Evolutionary conservation across 345 rosid species (phyloP), one percentile per base, ranked within the genome.

Genomic region (Anastatica hierochuntica): DNA sequence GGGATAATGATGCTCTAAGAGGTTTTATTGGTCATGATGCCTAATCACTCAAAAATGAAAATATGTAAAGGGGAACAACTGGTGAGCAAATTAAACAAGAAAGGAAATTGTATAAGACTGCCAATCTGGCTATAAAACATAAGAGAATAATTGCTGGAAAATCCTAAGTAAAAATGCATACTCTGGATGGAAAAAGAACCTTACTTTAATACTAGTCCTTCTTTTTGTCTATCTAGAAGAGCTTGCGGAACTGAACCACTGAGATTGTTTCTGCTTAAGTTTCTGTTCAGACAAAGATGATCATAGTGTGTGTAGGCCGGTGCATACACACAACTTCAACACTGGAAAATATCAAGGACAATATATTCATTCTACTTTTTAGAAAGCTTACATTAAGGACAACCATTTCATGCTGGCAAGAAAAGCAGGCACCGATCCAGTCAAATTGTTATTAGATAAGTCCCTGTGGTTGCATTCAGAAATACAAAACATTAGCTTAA

Each of bases 381-480:
- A 0, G 15, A 35, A 27, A 44, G 59, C 77, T 74, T 69, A 76
- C 77, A 79, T 12, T 11, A 43, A 19, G 4, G 38, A 39, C 60
- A 79, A 45, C 9, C 48, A 58, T 60, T 46, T 39, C 64, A 79
- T 55, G 4, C 8, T 8, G 6, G 63, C 42, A 2, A 79, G 70
- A 37, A 75, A 77, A 0, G 29, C 26, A 4, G 80, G 80, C 48
- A 77, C 70, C 6, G 33, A 8, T 48, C 85, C 80, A 3, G 57
- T 56, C 49, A 80, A 68, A 33, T 7, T 70, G 30, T 77, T 74
- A 52, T 68, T 69, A 5, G 78, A 76, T 14, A 76, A 55, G 68
- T 79, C 84, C 23, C 81, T 76, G 2, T 0, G 9, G 13, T 27
- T 46, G 5, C 19, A 30, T 37, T 40, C 49, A 48, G 0, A 34